Percentiles rank a stretch among this genome's conserved stretches.
These are phyloP conservation scores for Geranium brycei DNA, from an alignment of 345 rosid genomes.

Conservation along the genomic window DNA sequence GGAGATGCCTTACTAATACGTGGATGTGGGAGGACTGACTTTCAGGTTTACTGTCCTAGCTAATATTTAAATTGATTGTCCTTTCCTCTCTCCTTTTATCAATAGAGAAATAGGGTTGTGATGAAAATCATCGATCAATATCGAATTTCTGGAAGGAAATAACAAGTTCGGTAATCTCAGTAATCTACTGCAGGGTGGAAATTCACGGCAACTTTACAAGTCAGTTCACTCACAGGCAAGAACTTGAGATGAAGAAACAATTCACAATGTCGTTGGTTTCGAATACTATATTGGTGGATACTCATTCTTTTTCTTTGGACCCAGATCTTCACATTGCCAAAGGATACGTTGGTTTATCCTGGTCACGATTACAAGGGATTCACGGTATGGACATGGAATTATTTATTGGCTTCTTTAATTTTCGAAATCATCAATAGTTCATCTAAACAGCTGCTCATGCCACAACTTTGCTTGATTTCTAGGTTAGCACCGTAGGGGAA, in stretches of 20 bases:
- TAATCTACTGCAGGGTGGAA: conserved; percentile 50
- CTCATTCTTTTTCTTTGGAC: conserved; percentile 7
- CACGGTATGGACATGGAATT: conserved; percentile 30
- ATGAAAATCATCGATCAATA: too few relatives aligned
- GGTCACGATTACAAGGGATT: conserved; percentile 94
- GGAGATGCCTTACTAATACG: conserved; percentile 83
- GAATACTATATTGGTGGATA: too few relatives aligned
- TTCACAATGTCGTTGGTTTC: too few relatives aligned
- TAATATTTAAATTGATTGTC: too few relatives aligned
- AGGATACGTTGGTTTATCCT: conserved; percentile 76
- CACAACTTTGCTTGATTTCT: conserved; percentile 4
- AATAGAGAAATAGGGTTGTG: too few relatives aligned
- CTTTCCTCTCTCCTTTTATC: too few relatives aligned
- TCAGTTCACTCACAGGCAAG: conserved; percentile 94
- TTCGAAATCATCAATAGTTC: not conserved
- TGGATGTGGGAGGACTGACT: conserved; percentile 97
- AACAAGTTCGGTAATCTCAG: too few relatives aligned
- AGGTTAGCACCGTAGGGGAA: conserved; percentile 94
- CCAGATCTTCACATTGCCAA: conserved; percentile 80
- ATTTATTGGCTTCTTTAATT: not conserved
- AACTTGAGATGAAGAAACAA: too few relatives aligned
- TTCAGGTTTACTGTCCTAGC: conserved; percentile 42
- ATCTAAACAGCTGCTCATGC: conserved; percentile 7
- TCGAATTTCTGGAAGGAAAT: too few relatives aligned
- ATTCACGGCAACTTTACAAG: conserved; percentile 65